Base-by-base conservation (phyloP, 805 yeast species). In the Candida namnaoensis region DNA sequence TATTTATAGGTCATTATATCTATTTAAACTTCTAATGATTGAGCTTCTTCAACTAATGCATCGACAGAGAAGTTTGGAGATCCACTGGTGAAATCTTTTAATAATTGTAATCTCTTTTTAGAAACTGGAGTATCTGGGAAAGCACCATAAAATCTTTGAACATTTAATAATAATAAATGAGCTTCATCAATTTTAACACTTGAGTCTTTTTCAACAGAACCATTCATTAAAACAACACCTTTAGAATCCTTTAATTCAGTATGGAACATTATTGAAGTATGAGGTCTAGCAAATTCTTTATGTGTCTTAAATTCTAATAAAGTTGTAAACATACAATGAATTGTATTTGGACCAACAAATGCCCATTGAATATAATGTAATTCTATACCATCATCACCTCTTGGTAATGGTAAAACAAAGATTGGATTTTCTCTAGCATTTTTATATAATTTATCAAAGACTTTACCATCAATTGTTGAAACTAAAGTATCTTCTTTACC, bases 351-450 rank as follows among this genome's bases (percentile, higher is more conserved):
- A 1, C 91, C 95, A 12, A 83, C 90, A 58, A 88, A 86, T 15
- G 78, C 71, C 99, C 99, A 93, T 64, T 93, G 98, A 23, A 90
- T 78, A 58, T 83, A 88, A 57, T 93, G 97, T 64, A 93, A 72
- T 63, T 93, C 99, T 54, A 69, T 64, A 44, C 79, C 80, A 7
- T 56, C 61, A 1, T 48, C 51, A 8, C 68, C 77, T 50, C 81
- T 77, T 5, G 97, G 96, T 42, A 93, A 64, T 1, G 99, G 99
- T 24, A 93, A 69, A n/a, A 93, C 82, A 62, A 93, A 93, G 32
- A 78, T 72, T 23, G 96, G 96, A 56, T 82, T 78, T 45, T 67
- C 69, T 54, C 80, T 76, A 1, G 96, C 95, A 45, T 73, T 75
- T 34, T 69, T 62, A 50, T 73, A 71, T 56, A 93, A 69, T 35